Conservation (phyloP, 1,284 basidiomycete genomes). For the Ganoderma lingzhi region DNA sequence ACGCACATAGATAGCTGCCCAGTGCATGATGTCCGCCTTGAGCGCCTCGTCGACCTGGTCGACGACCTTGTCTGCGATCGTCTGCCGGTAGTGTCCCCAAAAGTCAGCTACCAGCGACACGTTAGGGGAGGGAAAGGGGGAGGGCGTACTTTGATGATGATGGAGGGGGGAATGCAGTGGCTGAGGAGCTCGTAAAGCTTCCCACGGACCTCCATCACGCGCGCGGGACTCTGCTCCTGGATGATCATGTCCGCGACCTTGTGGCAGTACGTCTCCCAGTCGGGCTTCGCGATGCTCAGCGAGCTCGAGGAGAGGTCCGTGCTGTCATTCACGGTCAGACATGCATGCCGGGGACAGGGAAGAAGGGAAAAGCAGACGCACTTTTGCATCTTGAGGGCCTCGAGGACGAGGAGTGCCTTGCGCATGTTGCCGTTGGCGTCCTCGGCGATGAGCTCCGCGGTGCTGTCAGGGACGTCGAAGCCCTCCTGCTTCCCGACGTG, state of each 20-base stretch:
- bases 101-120: not conserved
- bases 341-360: no score
- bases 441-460: conserved; percentile 76
- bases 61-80: conserved; percentile 87
- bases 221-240: conserved; percentile 91
- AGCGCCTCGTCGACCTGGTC: conserved; percentile 88
- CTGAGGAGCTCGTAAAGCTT: conserved; percentile 97
- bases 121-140: not conserved
- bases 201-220: conserved; percentile 90
- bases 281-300: conserved; percentile 90
- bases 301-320: conserved; percentile 75
- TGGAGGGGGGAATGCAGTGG: conserved; percentile 97
- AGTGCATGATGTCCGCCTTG: conserved; percentile 93
- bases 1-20: conserved; percentile 95
- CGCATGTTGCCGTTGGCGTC: conserved; percentile 93
- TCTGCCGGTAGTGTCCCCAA: conserved; percentile 56
- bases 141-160: conserved; percentile 82
- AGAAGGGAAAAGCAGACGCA: conserved; percentile 40
- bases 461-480: conserved; percentile 82
- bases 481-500: conserved; percentile 87
- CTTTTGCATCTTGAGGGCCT: conserved; percentile 97
- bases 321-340: conserved; percentile 39
- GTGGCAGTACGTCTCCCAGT: conserved; percentile 98
- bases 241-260: conserved; percentile 95
- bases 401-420: conserved; percentile 94